These are phyloP conservation scores for Hypoxylon trugodes DNA, from an alignment of 495 filamentous ascomycete species.

Conservation along the genomic window DNA sequence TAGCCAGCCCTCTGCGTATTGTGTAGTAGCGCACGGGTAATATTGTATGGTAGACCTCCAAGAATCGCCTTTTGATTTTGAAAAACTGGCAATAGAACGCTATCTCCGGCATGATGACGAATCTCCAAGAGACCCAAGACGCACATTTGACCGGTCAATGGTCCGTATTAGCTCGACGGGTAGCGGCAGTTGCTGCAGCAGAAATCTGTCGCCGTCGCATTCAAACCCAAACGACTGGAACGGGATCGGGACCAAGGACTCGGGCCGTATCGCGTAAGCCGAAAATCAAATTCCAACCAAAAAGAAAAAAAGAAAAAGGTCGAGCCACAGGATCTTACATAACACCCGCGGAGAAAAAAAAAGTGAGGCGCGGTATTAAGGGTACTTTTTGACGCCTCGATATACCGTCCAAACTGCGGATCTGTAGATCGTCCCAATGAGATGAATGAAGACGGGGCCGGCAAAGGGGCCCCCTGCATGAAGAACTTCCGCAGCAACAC, in stretches of 20 bases:
- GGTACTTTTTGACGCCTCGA: slow-evolving; percentile 29
- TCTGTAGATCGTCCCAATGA: slow-evolving; percentile 33
- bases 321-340: slow-evolving; percentile 17
- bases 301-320: too few species aligned
- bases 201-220: slow-evolving; percentile 20
- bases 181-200: slow-evolving; percentile 14
- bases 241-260: slow-evolving; percentile 30
- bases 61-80: neutral
- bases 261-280: slow-evolving; percentile 35
- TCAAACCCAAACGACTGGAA: slow-evolving; percentile 32
- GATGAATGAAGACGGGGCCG: slow-evolving; percentile 9
- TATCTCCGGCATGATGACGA: neutral
- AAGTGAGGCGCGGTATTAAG: slow-evolving; percentile 31
- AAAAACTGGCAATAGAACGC: neutral
- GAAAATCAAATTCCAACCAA: slow-evolving; percentile 33
- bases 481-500: slow-evolving; percentile 35
- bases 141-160: slow-evolving; percentile 16
- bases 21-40: neutral
- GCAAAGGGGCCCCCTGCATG: slow-evolving; percentile 33
- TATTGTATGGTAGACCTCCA: neutral
- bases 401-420: slow-evolving; percentile 18
- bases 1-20: too few species aligned
- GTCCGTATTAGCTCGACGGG: slow-evolving; percentile 12
- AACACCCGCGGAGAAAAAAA: slow-evolving; percentile 14
- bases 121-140: neutral